phyloP scores from a whole-genome alignment of 257 asterid species.

The Solanum chilense region DNA sequence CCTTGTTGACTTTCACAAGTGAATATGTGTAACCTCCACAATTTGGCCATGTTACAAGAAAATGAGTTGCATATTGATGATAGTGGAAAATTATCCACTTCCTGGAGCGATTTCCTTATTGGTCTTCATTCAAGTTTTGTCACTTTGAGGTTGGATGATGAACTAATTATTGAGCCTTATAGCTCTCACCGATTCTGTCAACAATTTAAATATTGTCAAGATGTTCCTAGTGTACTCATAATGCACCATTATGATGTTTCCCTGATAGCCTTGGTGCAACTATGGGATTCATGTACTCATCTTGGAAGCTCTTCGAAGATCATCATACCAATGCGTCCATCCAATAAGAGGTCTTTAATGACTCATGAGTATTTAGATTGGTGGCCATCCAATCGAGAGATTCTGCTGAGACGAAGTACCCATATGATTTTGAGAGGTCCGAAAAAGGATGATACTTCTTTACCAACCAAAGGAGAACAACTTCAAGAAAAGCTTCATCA shows the following conservation, averaged over 20 bases:
- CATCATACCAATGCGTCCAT: too few relatives aligned
- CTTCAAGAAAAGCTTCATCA: too few relatives aligned
- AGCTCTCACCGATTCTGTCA: neutral
- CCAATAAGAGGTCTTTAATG: too few relatives aligned
- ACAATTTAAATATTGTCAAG: neutral
- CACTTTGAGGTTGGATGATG: neutral
- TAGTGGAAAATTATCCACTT: neutral
- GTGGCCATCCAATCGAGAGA: too few relatives aligned
- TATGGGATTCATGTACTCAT: neutral
- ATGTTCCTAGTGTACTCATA: neutral
- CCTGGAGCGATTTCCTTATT: neutral
- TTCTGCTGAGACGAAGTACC: too few relatives aligned
- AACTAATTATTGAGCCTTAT: neutral
- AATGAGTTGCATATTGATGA: neutral
- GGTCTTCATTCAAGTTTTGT: neutral
- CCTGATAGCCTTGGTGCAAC: neutral
- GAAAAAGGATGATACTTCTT: too few relatives aligned
- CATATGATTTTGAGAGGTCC: too few relatives aligned
- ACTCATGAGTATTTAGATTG: too few relatives aligned
- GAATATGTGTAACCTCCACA: neutral
- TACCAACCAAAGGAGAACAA: too few relatives aligned
- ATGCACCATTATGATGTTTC: neutral
- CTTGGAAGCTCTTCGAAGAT: neutral
- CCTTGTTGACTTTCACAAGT: neutral
- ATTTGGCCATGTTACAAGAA: neutral